phyloP scores from a whole-genome alignment of 805 yeast genomes.

The Kregervanrija pseudodelftensis region DNA sequence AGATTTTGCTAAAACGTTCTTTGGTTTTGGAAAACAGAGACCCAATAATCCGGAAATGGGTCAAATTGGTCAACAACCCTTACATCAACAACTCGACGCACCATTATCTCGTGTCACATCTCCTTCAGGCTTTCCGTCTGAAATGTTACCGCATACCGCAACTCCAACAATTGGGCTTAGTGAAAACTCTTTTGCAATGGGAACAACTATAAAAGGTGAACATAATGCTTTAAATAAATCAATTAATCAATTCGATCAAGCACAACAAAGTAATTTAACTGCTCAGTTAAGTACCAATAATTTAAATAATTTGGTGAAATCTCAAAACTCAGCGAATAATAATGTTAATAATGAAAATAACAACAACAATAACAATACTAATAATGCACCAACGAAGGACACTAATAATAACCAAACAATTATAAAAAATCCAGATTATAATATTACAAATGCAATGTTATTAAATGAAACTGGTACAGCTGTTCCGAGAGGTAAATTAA shows the following conservation, averaged over 20 bases:
- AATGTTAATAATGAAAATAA: background rate
- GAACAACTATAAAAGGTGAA: slow-evolving; percentile 48
- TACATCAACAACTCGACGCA: slow-evolving; percentile 8
- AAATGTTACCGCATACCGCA: slow-evolving; percentile 39
- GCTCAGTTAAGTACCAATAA: slow-evolving; percentile 10
- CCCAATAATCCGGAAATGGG: slow-evolving; percentile 3
- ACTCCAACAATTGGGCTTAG: slow-evolving; percentile 67
- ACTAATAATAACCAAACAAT: background rate
- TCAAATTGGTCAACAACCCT: slow-evolving; percentile 10
- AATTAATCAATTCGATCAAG: slow-evolving; percentile 28
- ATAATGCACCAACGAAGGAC: background rate
- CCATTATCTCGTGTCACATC: slow-evolving; percentile 7
- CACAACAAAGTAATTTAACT: slow-evolving; percentile 13
- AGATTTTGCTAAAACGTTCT: slow-evolving; percentile 20
- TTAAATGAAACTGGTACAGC: slow-evolving; percentile 21
- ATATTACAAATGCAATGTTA: slow-evolving; percentile 12
- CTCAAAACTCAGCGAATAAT: background rate
- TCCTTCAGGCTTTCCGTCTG: slow-evolving; percentile 23
- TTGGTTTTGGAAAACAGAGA: slow-evolving; percentile 14
- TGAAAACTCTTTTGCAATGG: slow-evolving; percentile 56
- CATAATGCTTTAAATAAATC: slow-evolving; percentile 27
- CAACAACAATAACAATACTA: background rate
- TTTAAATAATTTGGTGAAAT: background rate
- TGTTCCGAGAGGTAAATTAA: slow-evolving; percentile 73
- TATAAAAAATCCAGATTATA: slow-evolving; percentile 23